Evolutionary conservation across 441 rosid genomes (phyloP), one percentile per base, ranked within the genome.

Genomic region (Sinapis alba): DNA sequence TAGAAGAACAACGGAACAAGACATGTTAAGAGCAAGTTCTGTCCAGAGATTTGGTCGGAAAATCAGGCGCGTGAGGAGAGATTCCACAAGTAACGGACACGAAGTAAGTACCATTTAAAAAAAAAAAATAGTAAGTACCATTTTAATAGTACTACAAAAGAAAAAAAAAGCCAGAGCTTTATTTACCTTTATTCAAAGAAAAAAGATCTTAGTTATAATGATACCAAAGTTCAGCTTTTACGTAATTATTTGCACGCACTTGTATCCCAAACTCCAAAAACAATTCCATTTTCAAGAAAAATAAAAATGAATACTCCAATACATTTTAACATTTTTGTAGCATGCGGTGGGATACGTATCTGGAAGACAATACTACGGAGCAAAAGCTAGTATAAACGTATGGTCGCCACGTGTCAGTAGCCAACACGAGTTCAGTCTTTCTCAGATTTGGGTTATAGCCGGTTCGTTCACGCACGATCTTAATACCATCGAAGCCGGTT

Each of bases 401-500:
- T 96, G 99, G 99, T 79, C 95, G 9, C 99, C 99, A 5, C 78
- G 47, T 7, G 98, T 96, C 16, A 45, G 82, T 4, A 90, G 87
- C 82, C 97, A 87, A 69, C 86, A 91, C 69, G 99, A 96, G 72
- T 96, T 96, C 81, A 93, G 98, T 85, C 72, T 96, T 71, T 96
- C 99, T 1, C 99, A 96, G 51, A 72, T 96, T 85, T 96, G 99
- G 99, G 89, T 96, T 81, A 90, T 96, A 61, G 94, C 99, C 7
- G 99, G 98, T 58, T 91, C 98, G 0, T 96, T 96, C 53, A 92
- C 92, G 0, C 75, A 91, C 57, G 99, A 96, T 80, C 98, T 96
- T 43, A 96, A 96, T 77, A 96, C 99, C 76, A 93, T 96, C 66
- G 99, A 96, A 86, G 97, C 99, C 73, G 99, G 99, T 30, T 96